These are phyloP conservation scores for Solanum clarkiae DNA, from an alignment of 257 asterid species.

Conservation along the genomic window DNA sequence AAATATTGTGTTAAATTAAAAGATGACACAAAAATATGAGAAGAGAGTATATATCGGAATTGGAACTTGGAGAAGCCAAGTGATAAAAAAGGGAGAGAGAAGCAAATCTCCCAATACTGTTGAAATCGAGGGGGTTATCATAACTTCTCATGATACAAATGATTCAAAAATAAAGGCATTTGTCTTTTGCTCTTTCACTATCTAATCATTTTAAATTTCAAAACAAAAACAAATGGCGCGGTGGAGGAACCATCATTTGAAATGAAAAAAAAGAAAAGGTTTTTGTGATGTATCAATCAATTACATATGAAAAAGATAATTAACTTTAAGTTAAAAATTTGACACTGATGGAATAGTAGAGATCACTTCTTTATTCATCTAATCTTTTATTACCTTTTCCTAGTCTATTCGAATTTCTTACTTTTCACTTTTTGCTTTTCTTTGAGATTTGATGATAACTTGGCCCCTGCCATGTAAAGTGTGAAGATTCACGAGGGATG, in stretches of 20 bases:
- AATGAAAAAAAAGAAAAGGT: neutral
- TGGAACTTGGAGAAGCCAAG: neutral
- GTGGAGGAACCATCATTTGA: conserved; percentile 8
- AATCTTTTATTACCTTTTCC: neutral
- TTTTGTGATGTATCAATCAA: conserved; percentile 27
- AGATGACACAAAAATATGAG: too few relatives aligned
- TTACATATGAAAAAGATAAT: conserved; percentile 29
- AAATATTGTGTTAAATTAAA: too few relatives aligned
- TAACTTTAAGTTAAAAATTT: conserved; percentile 20
- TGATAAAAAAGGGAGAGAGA: neutral
- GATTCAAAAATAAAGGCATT: conserved; percentile 2
- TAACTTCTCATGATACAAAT: conserved; percentile 8
- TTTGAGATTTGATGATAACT: neutral
- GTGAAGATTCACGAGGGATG: neutral
- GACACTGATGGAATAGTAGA: neutral
- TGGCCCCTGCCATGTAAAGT: neutral
- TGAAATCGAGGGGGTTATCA: conserved; percentile 2
- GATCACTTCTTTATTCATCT: neutral
- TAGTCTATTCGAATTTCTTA: neutral
- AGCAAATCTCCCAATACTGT: neutral
- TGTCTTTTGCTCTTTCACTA: neutral
- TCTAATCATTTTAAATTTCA: conserved; percentile 25
- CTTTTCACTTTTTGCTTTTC: neutral
- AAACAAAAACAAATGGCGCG: conserved; percentile 9
- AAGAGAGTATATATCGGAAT: neutral